phyloP scores from a whole-genome alignment of 2,329 filamentous ascomycete genomes.

The Monilinia aucupariae region DNA sequence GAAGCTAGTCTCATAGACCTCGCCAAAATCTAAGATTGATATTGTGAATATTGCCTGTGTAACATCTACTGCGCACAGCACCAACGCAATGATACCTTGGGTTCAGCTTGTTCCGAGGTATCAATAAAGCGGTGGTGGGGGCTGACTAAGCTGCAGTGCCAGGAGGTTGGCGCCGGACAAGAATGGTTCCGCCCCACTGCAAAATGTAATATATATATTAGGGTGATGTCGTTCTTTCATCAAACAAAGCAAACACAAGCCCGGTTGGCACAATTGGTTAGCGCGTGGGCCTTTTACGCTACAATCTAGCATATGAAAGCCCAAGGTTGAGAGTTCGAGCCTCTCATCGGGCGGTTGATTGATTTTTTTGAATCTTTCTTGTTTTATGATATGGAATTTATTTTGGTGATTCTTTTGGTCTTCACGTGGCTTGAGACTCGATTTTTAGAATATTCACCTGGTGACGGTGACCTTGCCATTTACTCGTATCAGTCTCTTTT shows the following conservation, averaged over 20 bases:
- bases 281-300: not conserved
- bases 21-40: not conserved
- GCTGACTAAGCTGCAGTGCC: not conserved
- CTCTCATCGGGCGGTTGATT: not conserved
- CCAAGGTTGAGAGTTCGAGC: conserved; percentile 12
- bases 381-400: too few species aligned
- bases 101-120: not conserved
- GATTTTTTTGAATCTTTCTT: not conserved
- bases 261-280: conserved; percentile 31
- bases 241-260: not conserved
- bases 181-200: not conserved
- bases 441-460: too few species aligned
- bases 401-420: too few species aligned
- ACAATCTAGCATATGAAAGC: not conserved
- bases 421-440: too few species aligned
- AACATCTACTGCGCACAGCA: not conserved
- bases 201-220: not conserved
- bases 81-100: not conserved
- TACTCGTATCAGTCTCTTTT: too few species aligned
- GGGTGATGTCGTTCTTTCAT: accelerated
- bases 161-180: not conserved
- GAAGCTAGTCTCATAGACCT: not conserved
- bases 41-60: not conserved
- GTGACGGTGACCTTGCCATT: too few species aligned
- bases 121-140: not conserved